Conservation (phyloP, 2,329 filamentous ascomycete genomes). For the Fusarium albosuccineum region DNA sequence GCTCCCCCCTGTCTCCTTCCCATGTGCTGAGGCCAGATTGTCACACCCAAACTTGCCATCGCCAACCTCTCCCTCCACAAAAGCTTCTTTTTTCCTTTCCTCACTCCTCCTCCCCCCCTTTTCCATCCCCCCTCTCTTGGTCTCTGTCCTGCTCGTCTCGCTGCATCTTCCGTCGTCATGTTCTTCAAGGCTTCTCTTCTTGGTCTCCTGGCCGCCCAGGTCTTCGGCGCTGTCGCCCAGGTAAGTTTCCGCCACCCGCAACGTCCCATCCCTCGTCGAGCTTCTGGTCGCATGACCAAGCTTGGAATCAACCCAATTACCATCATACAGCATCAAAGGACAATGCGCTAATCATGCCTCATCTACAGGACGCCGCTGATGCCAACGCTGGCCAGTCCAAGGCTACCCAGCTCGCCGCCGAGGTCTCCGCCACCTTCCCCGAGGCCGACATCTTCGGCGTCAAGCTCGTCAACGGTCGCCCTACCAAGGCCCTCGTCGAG, state of each 20-base stretch:
- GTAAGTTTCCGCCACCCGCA: constrained; percentile 58
- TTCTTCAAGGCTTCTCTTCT: constrained; percentile 80
- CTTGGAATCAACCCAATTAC: neutral
- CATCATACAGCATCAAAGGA: neutral
- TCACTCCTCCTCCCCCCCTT: constrained; percentile 32
- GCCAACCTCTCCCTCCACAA: neutral
- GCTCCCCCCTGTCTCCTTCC: constrained; percentile 33
- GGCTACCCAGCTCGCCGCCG: constrained; percentile 65
- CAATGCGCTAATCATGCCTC: neutral
- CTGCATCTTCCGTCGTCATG: constrained; percentile 63
- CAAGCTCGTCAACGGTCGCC: constrained; percentile 92
- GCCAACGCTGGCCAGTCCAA: constrained; percentile 40
- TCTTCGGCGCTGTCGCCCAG: constrained; percentile 74
- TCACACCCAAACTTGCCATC: constrained; percentile 34
- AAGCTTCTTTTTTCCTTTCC: neutral
- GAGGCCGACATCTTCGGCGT: constrained; percentile 90
- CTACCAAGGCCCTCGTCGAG: constrained; percentile 85
- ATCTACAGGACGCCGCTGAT: constrained; percentile 30
- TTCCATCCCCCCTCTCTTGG: constrained; percentile 31
- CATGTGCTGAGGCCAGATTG: constrained; percentile 46
- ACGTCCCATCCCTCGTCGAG: neutral
- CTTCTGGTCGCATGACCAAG: constrained; percentile 20
- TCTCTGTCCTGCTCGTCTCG: constrained; percentile 15
- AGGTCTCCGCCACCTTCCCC: constrained; percentile 73
- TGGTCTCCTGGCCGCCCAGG: constrained; percentile 77